These are phyloP conservation scores for Mrakia blollopis DNA, from an alignment of 768 basidiomycete genomes.

Conservation along the genomic window DNA sequence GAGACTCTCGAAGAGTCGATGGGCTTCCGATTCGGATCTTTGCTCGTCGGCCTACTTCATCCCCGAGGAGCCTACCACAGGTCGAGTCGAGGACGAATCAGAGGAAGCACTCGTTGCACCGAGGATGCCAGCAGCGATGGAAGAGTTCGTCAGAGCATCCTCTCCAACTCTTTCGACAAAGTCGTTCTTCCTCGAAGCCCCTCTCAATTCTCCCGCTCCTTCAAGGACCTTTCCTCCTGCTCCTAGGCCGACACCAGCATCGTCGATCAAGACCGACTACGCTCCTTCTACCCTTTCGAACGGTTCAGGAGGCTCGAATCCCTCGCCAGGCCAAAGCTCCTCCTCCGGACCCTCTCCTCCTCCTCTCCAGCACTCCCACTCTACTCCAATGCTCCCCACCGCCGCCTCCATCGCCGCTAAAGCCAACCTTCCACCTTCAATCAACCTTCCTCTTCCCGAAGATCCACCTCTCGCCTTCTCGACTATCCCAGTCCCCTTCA, in stretches of 20 bases:
- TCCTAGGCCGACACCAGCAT: background rate
- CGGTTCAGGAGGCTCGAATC: background rate
- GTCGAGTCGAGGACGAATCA: background rate
- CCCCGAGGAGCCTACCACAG: background rate
- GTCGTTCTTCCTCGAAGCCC: background rate
- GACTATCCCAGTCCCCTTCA: background rate
- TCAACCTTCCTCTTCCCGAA: slow-evolving; percentile 5
- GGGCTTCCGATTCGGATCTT: slow-evolving; percentile 15
- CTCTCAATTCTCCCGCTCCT: background rate
- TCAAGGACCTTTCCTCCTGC: background rate
- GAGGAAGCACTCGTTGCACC: background rate
- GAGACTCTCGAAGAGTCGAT: slow-evolving; percentile 3
- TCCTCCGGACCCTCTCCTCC: background rate
- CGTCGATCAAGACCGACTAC: background rate
- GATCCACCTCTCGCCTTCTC: background rate
- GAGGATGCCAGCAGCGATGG: slow-evolving; percentile 8
- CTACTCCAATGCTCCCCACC: slow-evolving; percentile 7
- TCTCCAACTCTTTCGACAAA: background rate
- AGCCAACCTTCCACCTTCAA: background rate
- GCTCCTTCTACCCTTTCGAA: background rate
- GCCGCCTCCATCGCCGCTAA: background rate
- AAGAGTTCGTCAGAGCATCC: background rate
- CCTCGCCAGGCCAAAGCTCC: background rate
- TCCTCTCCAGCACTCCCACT: background rate
- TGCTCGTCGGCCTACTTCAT: background rate